A percentile compares a stretch with the other conserved stretches of the same genome.
phyloP scores from a whole-genome alignment of 495 filamentous ascomycete genomes.

The Hypoxylon cercidicola region DNA sequence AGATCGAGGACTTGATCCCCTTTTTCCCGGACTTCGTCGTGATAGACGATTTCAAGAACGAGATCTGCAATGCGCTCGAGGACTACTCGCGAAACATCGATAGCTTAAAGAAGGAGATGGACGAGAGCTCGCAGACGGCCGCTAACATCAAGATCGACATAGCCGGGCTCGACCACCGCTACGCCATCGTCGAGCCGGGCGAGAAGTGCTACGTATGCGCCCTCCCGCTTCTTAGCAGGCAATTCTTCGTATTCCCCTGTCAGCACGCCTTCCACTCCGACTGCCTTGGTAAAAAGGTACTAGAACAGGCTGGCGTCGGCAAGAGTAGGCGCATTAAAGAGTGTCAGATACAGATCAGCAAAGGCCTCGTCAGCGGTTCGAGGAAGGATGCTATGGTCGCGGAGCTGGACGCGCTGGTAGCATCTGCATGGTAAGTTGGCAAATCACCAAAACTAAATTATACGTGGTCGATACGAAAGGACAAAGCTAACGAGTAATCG shows the following conservation, averaged over 20 bases:
- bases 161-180: constrained; percentile 81
- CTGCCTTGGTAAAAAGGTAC: constrained; percentile 83
- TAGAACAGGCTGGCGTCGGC: constrained; percentile 76
- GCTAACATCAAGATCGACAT: constrained; percentile 90
- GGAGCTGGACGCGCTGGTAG: constrained; percentile 90
- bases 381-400: constrained; percentile 83
- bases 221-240: constrained; percentile 82
- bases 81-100: constrained; percentile 92
- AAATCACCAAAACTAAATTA: too few relatives aligned
- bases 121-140: constrained; percentile 86
- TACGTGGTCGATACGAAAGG: not conserved
- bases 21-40: constrained; percentile 99
- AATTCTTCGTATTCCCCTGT: constrained; percentile 98
- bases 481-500: constrained; percentile 24
- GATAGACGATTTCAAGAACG: constrained; percentile 98
- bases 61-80: constrained; percentile 93
- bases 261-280: constrained; percentile 98
- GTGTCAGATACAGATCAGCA: constrained; percentile 80
- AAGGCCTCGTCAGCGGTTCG: constrained; percentile 69
- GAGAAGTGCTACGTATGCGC: constrained; percentile 91
- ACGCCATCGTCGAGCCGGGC: constrained; percentile 96
- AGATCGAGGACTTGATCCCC: constrained; percentile 95
- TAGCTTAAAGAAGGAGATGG: constrained; percentile 91
- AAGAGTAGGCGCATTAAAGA: constrained; percentile 85
- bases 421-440: constrained; percentile 74